Base-by-base conservation (phyloP, 176 grass and related monocot species). In the Saccharum spontaneum region DNA sequence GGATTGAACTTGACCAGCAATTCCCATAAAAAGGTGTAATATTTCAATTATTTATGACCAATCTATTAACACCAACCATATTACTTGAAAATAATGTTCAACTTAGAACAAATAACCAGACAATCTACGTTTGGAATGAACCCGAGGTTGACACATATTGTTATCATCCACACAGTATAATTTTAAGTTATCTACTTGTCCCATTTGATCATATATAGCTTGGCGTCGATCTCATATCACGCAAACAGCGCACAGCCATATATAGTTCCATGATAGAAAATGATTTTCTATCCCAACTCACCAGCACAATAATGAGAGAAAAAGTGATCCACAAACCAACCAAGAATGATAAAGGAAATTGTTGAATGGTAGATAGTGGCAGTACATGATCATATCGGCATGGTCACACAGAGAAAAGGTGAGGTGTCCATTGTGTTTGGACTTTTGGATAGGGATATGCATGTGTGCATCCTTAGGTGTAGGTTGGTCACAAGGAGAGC, bases 391-490 rank as follows among this genome's bases (percentile, higher is more conserved):
- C 34, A 36, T 40, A 65, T 73, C n/a, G 74, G 66, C 61, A 60
- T 57, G 23, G 24, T 41, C 73, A 77, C 33, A 43, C 16, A 22
- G 1, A 57, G 44, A 57, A 57, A 85, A 59, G 34, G 31, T 23
- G 13, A 43, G 73, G n/a, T 77, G 74, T 70, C 24, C 16, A 46
- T 45, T 17, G 17, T 70, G 73, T 78, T 69, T 78, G 64, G 46
- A 67, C 68, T 83, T 71, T 72, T 61, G 34, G 67, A 82, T 82
- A 72, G 36, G 68, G 50, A 61, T 73, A 22, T 72, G 46, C 46
- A 50, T 50, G 28, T 57, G 73, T 55, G 30, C 40, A n/a, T 28
- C 14, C 34, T 14, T 33, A 46, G 55, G 10, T 71, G 34, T 73
- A 30, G 44, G 38, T 41, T 73, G 68, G 54, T 74, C 40, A 83